Evolutionary conservation across 495 filamentous ascomycete genomes (phyloP), one percentile per base, ranked within the genome.

Genomic region (Tuber brumale): DNA sequence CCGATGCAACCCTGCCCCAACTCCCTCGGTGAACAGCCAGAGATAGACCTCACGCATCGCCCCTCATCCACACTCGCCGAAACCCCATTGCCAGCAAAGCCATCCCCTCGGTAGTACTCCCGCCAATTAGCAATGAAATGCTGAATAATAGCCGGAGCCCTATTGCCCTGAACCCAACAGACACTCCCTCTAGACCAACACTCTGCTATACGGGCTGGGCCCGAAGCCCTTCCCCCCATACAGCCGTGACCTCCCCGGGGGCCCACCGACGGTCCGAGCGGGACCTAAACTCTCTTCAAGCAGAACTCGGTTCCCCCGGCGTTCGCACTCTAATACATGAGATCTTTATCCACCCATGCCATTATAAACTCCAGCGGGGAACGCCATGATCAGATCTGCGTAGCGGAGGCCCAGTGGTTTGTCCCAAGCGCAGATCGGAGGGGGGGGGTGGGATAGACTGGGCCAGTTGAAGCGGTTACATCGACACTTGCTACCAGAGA

Each of bases 21-120:
- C 87, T 9, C 87, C 88, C 73, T 92, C 91, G 4, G 90, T 90
- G 84, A 95, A 94, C 3, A 92, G 92, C 92, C 92, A 94, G 6
- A 92, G 85, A 80, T 94, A 94, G 23, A 94, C 76, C 77, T 94
- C 92, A 82, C 94, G 92, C 27, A 94, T 81, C 0, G 92, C 92
- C 21, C 91, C 86, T 94, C 92, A 83, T 94, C 91, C 81, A 89
- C 85, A 72, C 88, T 86, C 35, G 76, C 70, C 18, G 78, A 82
- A 57, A 83, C 45, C 37, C 71, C 72, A 42, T 74, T 75, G 46
- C 69, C 35, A 18, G 70, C 70, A 3, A 72, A 45, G 12, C 51
- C 48, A 74, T 80, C 75, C 51, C 51, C 80, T 70, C 81, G 74
- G 71, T 75, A 80, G 41, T 75, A 83, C 83, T 93, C 92, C 84